Evolutionary conservation across 2,329 filamentous ascomycete species (phyloP).

Genomic region (Venturia pyrina): DNA sequence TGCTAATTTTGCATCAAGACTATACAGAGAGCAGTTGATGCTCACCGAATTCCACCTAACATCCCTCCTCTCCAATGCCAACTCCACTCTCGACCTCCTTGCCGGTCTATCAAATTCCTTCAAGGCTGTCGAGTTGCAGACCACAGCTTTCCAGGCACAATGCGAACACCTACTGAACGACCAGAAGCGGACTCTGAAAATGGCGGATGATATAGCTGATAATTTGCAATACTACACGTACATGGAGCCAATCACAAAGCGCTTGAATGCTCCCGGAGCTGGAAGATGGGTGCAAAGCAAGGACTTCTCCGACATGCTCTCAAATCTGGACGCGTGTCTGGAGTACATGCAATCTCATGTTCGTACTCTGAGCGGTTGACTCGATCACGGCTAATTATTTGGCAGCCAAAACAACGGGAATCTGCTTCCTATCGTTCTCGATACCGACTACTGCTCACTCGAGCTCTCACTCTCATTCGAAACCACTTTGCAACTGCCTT

Average conservation of each 20-base stretch:
- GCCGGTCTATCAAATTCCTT: conserved; percentile 78
- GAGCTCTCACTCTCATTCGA: conserved; percentile 56
- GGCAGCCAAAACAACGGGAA: conserved; percentile 71
- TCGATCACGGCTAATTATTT: conserved; percentile 13
- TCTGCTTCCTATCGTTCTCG: conserved; percentile 78
- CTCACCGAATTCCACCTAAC: conserved; percentile 76
- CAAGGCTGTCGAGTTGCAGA: conserved; percentile 77
- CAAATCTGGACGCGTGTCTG: conserved; percentile 80
- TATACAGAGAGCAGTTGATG: conserved; percentile 72
- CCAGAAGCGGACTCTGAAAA: conserved; percentile 64
- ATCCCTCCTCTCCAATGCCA: conserved; percentile 65
- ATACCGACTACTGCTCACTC: conserved; percentile 70
- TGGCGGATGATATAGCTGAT: conserved; percentile 76
- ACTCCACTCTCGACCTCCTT: conserved; percentile 64
- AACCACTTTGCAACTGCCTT: conserved; percentile 56
- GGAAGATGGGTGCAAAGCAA: conserved; percentile 74
- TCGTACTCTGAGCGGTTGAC: conserved; percentile 24
- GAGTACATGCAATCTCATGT: conserved; percentile 86
- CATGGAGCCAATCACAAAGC: conserved; percentile 78
- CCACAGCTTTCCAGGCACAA: conserved; percentile 82
- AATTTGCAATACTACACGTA: conserved; percentile 95
- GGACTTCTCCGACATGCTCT: conserved; percentile 79
- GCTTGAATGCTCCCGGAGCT: conserved; percentile 85
- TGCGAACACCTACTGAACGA: conserved; percentile 81
- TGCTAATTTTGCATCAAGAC: conserved; percentile 32